phyloP scores from a whole-genome alignment of 768 basidiomycete species.

The Amanita jacksonii region DNA sequence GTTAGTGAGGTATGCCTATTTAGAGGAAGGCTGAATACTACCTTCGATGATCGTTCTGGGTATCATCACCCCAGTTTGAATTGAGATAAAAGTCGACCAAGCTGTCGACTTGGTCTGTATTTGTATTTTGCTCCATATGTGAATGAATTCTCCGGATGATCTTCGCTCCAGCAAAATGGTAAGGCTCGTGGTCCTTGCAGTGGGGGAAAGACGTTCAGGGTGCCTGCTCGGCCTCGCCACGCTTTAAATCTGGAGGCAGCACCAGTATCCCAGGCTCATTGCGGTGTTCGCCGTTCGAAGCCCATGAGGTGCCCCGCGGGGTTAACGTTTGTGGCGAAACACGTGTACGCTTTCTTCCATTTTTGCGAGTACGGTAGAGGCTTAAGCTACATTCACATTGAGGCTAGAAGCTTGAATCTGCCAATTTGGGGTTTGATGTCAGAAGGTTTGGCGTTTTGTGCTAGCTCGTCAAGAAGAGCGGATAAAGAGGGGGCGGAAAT shows the following conservation, averaged over 20 bases:
- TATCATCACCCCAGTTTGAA: constrained; percentile 3
- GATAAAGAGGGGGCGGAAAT: no score
- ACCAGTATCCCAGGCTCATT: constrained; percentile 18
- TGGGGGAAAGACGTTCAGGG: constrained; percentile 1
- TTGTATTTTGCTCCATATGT: background rate
- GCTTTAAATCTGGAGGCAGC: constrained; percentile 9
- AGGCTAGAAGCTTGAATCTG: no score
- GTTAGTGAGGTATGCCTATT: no score
- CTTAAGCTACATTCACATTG: no score
- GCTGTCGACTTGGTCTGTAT: constrained; percentile 10
- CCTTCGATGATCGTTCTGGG: constrained; percentile 6
- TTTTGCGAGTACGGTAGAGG: background rate
- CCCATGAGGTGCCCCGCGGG: background rate
- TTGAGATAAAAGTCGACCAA: constrained; percentile 15
- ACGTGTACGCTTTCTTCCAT: background rate
- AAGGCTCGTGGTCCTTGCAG: no score
- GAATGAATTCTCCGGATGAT: no score
- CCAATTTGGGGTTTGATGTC: no score
- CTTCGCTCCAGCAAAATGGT: no score
- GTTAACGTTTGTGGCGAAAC: background rate
- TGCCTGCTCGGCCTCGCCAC: no score
- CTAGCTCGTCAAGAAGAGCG: no score
- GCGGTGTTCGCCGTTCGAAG: constrained; percentile 8
- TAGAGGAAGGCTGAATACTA: background rate
- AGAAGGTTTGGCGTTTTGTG: no score